phyloP scores from a whole-genome alignment of 169 alveolate genomes.

The Toxoplasma gondii region DNA sequence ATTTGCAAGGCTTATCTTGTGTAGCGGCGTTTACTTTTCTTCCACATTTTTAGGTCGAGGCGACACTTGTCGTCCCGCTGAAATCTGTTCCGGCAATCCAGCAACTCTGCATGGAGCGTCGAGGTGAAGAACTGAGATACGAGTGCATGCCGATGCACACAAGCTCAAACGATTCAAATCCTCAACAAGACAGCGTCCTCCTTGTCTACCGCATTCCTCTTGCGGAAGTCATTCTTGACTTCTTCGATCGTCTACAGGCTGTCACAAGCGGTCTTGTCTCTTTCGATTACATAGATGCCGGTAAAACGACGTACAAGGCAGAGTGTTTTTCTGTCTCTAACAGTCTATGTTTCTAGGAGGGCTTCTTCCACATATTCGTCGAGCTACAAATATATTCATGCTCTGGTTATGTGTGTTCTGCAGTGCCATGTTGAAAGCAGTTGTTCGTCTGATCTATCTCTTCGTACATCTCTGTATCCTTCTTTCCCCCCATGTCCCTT shows the following conservation, averaged over 20 bases:
- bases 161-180: neutral
- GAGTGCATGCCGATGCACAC: slow-evolving; percentile 24
- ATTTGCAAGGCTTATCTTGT: too few relatives aligned
- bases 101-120: slow-evolving; percentile 46
- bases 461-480: too few relatives aligned
- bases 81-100: slow-evolving; percentile 48
- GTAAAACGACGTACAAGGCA: neutral
- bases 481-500: too few relatives aligned
- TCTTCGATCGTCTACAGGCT: slow-evolving; percentile 90
- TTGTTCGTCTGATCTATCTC: neutral
- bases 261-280: slow-evolving; percentile 86
- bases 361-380: too few relatives aligned
- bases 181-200: slow-evolving; percentile 60
- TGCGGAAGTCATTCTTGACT: slow-evolving; percentile 90
- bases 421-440: too few relatives aligned
- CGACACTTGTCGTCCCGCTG: slow-evolving; percentile 47
- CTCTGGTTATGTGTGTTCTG: too few relatives aligned
- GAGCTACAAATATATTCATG: too few relatives aligned
- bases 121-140: slow-evolving; percentile 62
- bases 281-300: slow-evolving; percentile 56
- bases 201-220: slow-evolving; percentile 88
- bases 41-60: slow-evolving; percentile 8
- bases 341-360: too few relatives aligned
- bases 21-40: neutral
- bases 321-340: neutral